phyloP scores from a whole-genome alignment of 1,284 basidiomycete genomes.

The Amylostereum areolatum region DNA sequence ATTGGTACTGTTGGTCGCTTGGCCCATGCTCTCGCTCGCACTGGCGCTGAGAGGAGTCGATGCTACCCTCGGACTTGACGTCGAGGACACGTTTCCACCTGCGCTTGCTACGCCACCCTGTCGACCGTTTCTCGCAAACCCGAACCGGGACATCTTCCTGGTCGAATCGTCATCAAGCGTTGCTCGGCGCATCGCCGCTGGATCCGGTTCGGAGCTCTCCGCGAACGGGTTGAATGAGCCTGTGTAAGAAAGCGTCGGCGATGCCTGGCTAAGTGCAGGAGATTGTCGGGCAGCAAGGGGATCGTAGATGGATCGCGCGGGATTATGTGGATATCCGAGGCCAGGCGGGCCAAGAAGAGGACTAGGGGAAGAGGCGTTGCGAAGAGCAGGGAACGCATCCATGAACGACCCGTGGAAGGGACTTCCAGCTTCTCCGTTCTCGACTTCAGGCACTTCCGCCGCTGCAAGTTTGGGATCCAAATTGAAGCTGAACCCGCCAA shows the following conservation, averaged over 20 bases:
- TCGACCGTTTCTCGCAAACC: slow-evolving; percentile 73
- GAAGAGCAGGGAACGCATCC: slow-evolving; percentile 60
- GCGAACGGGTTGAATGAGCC: slow-evolving; percentile 79
- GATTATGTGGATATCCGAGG: slow-evolving; percentile 39
- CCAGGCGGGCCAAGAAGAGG: slow-evolving; percentile 46
- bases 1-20: slow-evolving; percentile 36
- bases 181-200: slow-evolving; percentile 18
- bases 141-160: slow-evolving; percentile 75
- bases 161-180: slow-evolving; percentile 55
- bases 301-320: slow-evolving; percentile 49
- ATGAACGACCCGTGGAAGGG: slow-evolving; percentile 59
- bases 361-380: slow-evolving; percentile 25
- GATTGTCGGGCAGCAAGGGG: slow-evolving; percentile 31
- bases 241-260: slow-evolving; percentile 47
- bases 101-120: slow-evolving; percentile 19
- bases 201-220: slow-evolving; percentile 34
- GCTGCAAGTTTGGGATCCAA: slow-evolving; percentile 69
- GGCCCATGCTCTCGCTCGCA: slow-evolving; percentile 37
- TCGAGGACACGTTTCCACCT: slow-evolving; percentile 24
- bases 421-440: slow-evolving; percentile 39
- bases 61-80: slow-evolving; percentile 55
- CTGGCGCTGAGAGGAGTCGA: slow-evolving; percentile 49
- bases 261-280: slow-evolving; percentile 38
- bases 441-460: slow-evolving; percentile 35
- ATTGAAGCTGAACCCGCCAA: slow-evolving; percentile 75